phyloP scores from a whole-genome alignment of 257 asterid genomes.

The Echium plantagineum region DNA sequence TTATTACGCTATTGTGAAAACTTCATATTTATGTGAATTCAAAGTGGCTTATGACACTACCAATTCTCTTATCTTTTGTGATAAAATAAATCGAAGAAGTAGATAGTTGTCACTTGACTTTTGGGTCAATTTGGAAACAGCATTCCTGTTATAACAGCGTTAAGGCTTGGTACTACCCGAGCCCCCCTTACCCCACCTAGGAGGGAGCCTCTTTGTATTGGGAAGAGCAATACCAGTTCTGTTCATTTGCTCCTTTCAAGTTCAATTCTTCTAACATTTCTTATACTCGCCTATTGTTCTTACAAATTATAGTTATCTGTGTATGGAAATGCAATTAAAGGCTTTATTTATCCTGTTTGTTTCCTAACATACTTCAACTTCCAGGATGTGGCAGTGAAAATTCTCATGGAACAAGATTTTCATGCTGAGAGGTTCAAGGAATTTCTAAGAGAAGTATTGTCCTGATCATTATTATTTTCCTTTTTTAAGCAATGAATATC shows the following conservation, averaged over 20 bases:
- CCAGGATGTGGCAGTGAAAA: constrained; percentile 97
- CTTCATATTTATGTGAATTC: too few species aligned
- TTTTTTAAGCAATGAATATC: not conserved
- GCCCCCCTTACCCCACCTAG: too few species aligned
- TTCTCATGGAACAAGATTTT: constrained; percentile 93
- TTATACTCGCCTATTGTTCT: too few species aligned
- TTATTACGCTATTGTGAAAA: constrained; percentile 1
- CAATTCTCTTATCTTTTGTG: too few species aligned
- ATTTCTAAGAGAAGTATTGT: constrained; percentile 79
- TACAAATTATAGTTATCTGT: too few species aligned
- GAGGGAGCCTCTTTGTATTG: not conserved
- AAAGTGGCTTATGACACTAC: too few species aligned
- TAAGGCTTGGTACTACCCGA: too few species aligned
- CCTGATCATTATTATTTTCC: constrained; percentile 4
- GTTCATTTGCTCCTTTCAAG: not conserved
- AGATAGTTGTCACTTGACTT: too few species aligned
- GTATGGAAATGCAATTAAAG: too few species aligned
- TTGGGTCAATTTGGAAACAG: too few species aligned
- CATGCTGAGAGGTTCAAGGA: constrained; percentile 63
- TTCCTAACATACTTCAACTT: constrained; percentile 15
- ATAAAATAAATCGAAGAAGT: too few species aligned
- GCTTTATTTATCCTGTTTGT: not conserved
- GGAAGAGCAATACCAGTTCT: not conserved
- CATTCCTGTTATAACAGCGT: too few species aligned
- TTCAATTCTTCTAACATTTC: not conserved